Evolutionary conservation across 768 basidiomycete species (phyloP), one percentile per base, ranked within the genome.

Genomic region (Leucocoprinus birnbaumii): DNA sequence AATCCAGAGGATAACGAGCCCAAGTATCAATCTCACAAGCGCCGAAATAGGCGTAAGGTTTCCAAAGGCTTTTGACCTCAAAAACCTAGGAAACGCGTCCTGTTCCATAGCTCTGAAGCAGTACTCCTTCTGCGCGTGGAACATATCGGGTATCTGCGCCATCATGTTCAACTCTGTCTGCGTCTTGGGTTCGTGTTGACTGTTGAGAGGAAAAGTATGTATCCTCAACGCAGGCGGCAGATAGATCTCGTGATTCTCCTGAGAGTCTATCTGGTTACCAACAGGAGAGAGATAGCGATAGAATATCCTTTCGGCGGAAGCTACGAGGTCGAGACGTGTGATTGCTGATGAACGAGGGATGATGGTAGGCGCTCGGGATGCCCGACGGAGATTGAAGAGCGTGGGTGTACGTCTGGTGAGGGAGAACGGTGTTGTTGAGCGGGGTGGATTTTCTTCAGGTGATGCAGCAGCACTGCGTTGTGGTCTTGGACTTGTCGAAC

Each of bases 171-270:
- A 69, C 70, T 94, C 93, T 22, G 77, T 73, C 64, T 80, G 79
- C 3, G 84, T 75, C 65, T 78, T 82, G 2, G 91, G 92, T 54
- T 93, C 86, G 41, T 85, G 80, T 1, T 79, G 71, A 62, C 85
- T 85, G 63, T 78, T 90, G 52, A 94, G 77, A 2, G 94, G 94
- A 77, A 99, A 98, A 22, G 82, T 79, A 69, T 95, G 86, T 64
- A 98, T 86, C 48, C 97, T 91, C 42, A 99, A 82, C 21, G 91
- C 82, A 1, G 94, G 91, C 0, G 97, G 97, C 18, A 99, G 87
- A 68, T 98, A 98, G 48, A 99, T 95, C 75, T 98, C 96, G 69
- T 98, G 96, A 71, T 94, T 95, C 66, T 94, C 91, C 11, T 85
- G 83, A 14, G 87, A 84, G 59, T 89, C 85, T 6, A 88, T 81